Evolutionary conservation across 768 basidiomycete genomes (phyloP).

Genomic region (Tulasnella sp.): DNA sequence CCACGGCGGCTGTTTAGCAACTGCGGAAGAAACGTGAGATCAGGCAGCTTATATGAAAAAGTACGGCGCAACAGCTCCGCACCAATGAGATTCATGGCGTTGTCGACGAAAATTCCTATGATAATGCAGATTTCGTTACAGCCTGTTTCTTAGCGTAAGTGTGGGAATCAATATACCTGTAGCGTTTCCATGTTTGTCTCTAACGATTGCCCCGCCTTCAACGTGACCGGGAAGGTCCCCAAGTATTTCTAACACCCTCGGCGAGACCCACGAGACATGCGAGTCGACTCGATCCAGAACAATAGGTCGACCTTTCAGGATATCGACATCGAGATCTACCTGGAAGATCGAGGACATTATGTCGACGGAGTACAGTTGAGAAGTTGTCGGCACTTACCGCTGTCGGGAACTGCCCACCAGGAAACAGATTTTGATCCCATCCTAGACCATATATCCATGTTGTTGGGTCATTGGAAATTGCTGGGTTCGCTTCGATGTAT

Average conservation of each 20-base stretch:
- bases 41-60: not conserved
- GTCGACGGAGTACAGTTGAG: not conserved
- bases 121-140: not conserved
- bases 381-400: slow-evolving; percentile 36
- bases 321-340: slow-evolving; percentile 62
- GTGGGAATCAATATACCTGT: no score
- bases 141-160: no score
- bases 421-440: slow-evolving; percentile 73
- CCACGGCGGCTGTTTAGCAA: slow-evolving; percentile 38
- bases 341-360: slow-evolving; percentile 23
- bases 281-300: slow-evolving; percentile 64
- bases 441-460: slow-evolving; percentile 78
- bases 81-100: slow-evolving; percentile 64
- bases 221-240: slow-evolving; percentile 47
- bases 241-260: slow-evolving; percentile 46
- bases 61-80: not conserved
- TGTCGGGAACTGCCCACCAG: slow-evolving; percentile 47
- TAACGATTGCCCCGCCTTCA: slow-evolving; percentile 63
- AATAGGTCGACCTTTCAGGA: slow-evolving; percentile 59
- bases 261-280: slow-evolving; percentile 81
- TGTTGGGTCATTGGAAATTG: slow-evolving; percentile 38
- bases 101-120: slow-evolving; percentile 71
- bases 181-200: slow-evolving; percentile 48
- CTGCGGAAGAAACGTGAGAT: not conserved
- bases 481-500: slow-evolving; percentile 47